Percentiles rank a stretch among this genome's conserved stretches.
These are phyloP conservation scores for Golubevia sp. DNA, from an alignment of 1,284 basidiomycete genomes.

Conservation along the genomic window DNA sequence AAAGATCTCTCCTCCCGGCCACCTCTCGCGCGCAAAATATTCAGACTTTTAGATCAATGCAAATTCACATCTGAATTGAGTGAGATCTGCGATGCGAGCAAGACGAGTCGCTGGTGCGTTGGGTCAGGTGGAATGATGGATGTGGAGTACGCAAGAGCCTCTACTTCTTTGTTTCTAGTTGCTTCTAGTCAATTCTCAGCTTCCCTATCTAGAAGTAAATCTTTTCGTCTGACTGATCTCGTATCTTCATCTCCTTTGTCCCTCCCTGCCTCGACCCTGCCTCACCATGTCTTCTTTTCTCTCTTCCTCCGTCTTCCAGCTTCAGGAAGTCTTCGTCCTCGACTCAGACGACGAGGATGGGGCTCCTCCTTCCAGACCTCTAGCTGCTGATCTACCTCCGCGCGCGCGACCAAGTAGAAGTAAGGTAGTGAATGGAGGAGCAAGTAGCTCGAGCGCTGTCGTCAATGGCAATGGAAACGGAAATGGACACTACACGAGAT, in stretches of 20 bases:
- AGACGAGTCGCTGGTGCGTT: too few species aligned
- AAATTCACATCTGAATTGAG: too few species aligned
- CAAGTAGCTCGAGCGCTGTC: neutral
- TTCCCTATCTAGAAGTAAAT: too few species aligned
- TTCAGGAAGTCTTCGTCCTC: conserved; percentile 40
- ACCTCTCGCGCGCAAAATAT: too few species aligned
- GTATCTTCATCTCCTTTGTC: too few species aligned
- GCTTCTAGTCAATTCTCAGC: too few species aligned
- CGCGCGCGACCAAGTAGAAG: neutral
- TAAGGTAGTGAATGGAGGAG: neutral
- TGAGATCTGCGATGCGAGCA: too few species aligned
- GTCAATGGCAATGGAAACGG: neutral
- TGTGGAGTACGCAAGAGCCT: too few species aligned
- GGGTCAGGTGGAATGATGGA: too few species aligned
- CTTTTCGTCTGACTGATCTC: too few species aligned
- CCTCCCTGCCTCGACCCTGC: neutral
- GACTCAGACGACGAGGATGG: conserved; percentile 31
- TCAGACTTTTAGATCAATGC: too few species aligned
- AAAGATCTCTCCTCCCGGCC: neutral
- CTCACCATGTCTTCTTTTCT: neutral
- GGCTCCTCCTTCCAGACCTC: conserved; percentile 27
- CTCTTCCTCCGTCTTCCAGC: conserved; percentile 11
- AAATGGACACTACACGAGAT: neutral
- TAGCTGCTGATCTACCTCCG: conserved; percentile 24
- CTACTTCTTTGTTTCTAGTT: neutral